These are phyloP conservation scores for Rhododendron henanense DNA, from an alignment of 148 eudicot genomes.

Conservation along the genomic window DNA sequence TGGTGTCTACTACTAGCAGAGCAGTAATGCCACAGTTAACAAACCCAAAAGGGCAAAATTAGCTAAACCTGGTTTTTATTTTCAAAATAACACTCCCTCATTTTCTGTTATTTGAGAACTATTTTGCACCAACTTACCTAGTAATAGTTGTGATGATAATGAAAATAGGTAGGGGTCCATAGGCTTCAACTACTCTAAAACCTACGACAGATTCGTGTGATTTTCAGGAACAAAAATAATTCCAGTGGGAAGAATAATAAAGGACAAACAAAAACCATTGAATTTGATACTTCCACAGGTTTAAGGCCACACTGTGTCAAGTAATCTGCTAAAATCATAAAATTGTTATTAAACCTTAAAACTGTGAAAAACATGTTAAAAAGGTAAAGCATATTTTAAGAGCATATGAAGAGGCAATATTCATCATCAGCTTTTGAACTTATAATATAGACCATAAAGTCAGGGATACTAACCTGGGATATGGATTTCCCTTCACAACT, in stretches of 20 bases:
- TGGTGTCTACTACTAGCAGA: neutral
- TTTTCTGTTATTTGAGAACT: neutral
- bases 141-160: neutral
- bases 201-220: neutral
- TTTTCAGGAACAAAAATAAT: neutral
- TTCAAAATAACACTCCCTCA: neutral
- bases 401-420: neutral
- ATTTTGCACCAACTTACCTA: neutral
- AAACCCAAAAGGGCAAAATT: neutral
- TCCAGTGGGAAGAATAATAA: neutral
- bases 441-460: neutral
- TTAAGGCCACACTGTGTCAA: neutral
- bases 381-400: neutral
- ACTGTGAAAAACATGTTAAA: neutral
- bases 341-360: neutral
- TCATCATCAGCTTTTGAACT: neutral
- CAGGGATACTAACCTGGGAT: conserved; percentile 63
- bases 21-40: neutral
- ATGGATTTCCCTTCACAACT: conserved; percentile 86
- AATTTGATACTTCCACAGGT: neutral
- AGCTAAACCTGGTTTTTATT: neutral
- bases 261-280: neutral
- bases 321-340: neutral
- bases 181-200: neutral
- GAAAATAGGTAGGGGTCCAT: neutral